Percentiles rank a stretch among this genome's conserved stretches.
Conservation (phyloP, 106 monocot genomes). For the Triglochin maritima region DNA sequence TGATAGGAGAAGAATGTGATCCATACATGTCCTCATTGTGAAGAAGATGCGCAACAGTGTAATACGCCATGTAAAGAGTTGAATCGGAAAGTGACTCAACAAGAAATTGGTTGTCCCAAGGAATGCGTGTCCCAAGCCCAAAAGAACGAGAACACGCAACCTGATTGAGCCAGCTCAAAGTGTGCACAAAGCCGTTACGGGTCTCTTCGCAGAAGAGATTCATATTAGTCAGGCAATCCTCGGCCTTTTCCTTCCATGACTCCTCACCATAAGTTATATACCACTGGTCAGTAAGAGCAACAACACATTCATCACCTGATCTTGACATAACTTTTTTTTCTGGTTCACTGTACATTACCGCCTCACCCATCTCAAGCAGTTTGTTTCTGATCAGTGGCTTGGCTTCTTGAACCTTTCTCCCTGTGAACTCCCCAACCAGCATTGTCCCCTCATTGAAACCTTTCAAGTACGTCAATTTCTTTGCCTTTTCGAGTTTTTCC, state of each 20-base stretch:
- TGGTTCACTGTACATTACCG: conserved; percentile 85
- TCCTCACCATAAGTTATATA: conserved; percentile 84
- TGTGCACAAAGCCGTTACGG: conserved; percentile 72
- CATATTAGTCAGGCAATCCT: conserved; percentile 61
- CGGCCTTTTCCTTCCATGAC: conserved; percentile 62
- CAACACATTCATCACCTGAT: conserved; percentile 91
- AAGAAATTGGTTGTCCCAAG: conserved; percentile 87
- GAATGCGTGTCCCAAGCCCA: conserved; percentile 87
- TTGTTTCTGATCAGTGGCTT: conserved; percentile 59
- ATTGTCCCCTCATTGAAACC: conserved; percentile 88
- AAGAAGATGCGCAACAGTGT: conserved; percentile 74
- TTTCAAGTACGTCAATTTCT: conserved; percentile 75
- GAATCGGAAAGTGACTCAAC: conserved; percentile 96
- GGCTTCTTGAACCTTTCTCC: conserved; percentile 70
- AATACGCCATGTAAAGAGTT: conserved; percentile 91
- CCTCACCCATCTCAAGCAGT: conserved; percentile 51
- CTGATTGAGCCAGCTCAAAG: conserved; percentile 87
- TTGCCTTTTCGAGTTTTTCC: conserved; percentile 89
- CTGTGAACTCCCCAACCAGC: conserved; percentile 75
- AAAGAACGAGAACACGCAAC: conserved; percentile 97
- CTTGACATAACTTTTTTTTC: conserved; percentile 85
- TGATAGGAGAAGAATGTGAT: conserved; percentile 31
- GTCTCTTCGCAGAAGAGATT: conserved; percentile 63
- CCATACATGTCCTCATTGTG: conserved; percentile 84
- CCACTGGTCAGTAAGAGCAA: conserved; percentile 94